Conservation (phyloP, 2,329 filamentous ascomycete species). For the Rugonectria rugulosa region DNA sequence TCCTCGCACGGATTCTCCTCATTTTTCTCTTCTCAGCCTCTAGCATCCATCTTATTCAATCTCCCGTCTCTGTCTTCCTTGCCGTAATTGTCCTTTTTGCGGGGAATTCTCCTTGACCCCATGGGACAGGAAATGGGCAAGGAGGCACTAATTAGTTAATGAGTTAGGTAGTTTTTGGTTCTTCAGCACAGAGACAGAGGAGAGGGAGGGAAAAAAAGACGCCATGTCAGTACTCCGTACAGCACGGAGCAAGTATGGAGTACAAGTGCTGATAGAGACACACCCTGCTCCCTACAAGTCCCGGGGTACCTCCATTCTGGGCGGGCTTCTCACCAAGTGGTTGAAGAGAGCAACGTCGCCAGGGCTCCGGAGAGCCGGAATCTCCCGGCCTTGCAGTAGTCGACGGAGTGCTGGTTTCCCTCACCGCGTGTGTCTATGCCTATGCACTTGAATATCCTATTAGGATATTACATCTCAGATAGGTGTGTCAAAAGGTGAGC, state of each 20-base stretch:
- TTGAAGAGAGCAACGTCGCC: neutral
- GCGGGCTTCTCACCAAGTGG: too few species aligned
- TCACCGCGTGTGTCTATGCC: neutral
- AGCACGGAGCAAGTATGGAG: neutral
- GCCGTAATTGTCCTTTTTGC: neutral
- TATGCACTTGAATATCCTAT: too few species aligned
- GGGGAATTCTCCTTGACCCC: constrained; percentile 1
- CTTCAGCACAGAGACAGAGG: too few species aligned
- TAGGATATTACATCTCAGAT: too few species aligned
- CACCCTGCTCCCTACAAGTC: constrained; percentile 10
- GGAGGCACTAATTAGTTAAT: constrained; percentile 1
- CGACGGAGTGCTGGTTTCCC: neutral
- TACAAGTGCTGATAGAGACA: constrained; percentile 8
- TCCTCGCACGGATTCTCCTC: neutral
- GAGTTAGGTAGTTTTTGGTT: too few species aligned
- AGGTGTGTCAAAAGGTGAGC: neutral
- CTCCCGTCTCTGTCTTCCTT: neutral
- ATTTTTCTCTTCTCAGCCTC: neutral
- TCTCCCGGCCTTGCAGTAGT: constrained; percentile 19
- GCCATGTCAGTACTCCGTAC: too few species aligned
- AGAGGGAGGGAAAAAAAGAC: too few species aligned
- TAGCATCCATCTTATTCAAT: constrained; percentile 1
- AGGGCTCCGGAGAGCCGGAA: constrained; percentile 24
- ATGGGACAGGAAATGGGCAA: neutral
- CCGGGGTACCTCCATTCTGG: constrained; percentile 7